Base-by-base conservation (phyloP, 371 early-diverging fungal species). In the Lichtheimia corymbifera region DNA sequence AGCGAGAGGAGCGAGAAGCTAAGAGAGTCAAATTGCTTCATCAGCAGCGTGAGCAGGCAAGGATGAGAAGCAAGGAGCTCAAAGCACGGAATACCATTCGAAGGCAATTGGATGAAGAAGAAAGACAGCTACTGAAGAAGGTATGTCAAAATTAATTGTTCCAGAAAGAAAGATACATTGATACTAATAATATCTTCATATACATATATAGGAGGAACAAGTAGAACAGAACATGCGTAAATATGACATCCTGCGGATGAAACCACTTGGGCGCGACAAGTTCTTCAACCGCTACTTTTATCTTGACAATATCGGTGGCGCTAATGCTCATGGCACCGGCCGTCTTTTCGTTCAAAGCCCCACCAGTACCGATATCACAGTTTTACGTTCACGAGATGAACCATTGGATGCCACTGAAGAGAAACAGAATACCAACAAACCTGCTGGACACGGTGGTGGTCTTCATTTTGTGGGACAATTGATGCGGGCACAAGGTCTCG, bases 271-370 rank as follows among this genome's bases (percentile, higher is more conserved):
- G 17, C 71, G 73, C 22, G 97, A 96, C 74, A 87, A 94, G 13
- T 94, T 83, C 72, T 85, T 74, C 51, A 93, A 90, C 67, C 83
- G 88, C 15, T 95, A 96, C 70, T 94, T 90, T 80, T 94, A 89
- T 73, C 79, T 93, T 63, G 97, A 96, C 61, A 83, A 83, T 56
- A 73, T 86, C 54, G 88, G 87, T 41, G 87, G 88, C 22, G 82
- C 82, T 13, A 68, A 76, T 40, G 54, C 77, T 1, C 84, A 84
- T 60, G 86, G 83, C 17, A 80, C 88, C 0, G 89, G 87, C 18
- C 75, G 86, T 7, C 55, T 91, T 0, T 85, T 83, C 63, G 83
- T 91, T 11, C 88, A 85, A 61, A 78, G 84, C 15, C 84, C 88
- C 3, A 74, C 78, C 6, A 68, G 71, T 15, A 65, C 74, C 12